Evolutionary conservation across 768 basidiomycete genomes (phyloP).

Genomic region (Coprinellus micaceus): DNA sequence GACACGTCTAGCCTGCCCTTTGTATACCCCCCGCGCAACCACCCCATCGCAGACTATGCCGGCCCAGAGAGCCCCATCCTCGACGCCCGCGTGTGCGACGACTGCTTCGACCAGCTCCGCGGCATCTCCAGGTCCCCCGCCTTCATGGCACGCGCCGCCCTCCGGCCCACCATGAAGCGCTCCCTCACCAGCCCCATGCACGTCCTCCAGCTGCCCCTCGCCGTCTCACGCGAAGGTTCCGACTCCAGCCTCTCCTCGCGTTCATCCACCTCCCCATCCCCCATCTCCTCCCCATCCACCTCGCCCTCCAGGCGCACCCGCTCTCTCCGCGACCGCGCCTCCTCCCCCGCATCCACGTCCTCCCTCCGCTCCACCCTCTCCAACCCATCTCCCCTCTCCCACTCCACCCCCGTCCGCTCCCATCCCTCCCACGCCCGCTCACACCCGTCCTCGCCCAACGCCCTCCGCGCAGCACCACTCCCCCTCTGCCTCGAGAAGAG

Average conservation of each 20-base stretch:
- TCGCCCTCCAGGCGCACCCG: slow-evolving; percentile 17
- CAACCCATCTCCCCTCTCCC: slow-evolving; percentile 30
- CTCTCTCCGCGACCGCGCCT: no score
- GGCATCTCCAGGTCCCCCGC: slow-evolving; percentile 48
- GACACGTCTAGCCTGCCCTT: slow-evolving; percentile 72
- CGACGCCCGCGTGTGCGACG: slow-evolving; percentile 67
- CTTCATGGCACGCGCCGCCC: slow-evolving; percentile 42
- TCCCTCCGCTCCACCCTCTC: slow-evolving; percentile 7
- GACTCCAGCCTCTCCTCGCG: slow-evolving; percentile 20
- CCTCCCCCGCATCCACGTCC: no score
- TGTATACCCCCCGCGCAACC: slow-evolving; percentile 65
- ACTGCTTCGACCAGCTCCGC: slow-evolving; percentile 72
- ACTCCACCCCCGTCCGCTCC: slow-evolving; percentile 22
- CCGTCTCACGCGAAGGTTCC: slow-evolving; percentile 16
- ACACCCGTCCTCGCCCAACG: slow-evolving; percentile 30
- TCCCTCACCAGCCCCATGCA: slow-evolving; percentile 38
- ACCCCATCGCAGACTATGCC: slow-evolving; percentile 55
- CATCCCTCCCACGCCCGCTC: slow-evolving; percentile 24
- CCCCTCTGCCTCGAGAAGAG: slow-evolving; percentile 44
- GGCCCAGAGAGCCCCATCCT: slow-evolving; percentile 58
- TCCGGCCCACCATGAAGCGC: slow-evolving; percentile 32
- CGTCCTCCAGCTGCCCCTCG: slow-evolving; percentile 34
- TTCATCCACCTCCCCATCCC: slow-evolving; percentile 33
- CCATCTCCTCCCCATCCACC: no score
- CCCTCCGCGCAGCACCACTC: slow-evolving; percentile 32